Percentiles rank a stretch among this genome's conserved stretches.
These are phyloP conservation scores for Acacia acuminata DNA, from an alignment of 306 rosid genomes.

Conservation along the genomic window DNA sequence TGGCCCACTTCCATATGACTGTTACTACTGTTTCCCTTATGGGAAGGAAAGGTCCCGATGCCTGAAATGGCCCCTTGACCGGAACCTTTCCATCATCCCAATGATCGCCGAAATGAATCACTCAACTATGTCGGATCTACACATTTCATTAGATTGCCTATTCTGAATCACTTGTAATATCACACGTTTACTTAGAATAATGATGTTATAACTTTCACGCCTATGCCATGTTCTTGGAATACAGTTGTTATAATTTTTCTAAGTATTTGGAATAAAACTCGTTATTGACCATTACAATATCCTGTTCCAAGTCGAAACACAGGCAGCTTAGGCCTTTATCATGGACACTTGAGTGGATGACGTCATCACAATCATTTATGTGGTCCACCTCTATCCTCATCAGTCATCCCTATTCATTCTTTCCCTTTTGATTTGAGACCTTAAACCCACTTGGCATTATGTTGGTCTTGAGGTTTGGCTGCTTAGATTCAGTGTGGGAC, in stretches of 20 bases:
- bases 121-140: too few species aligned
- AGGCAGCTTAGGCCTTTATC: slow-evolving; percentile 15
- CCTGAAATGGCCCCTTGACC: not conserved
- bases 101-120: not conserved
- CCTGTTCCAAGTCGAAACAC: not conserved
- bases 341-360: slow-evolving; percentile 40
- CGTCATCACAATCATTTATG: slow-evolving; percentile 48
- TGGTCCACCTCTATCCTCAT: slow-evolving; percentile 33
- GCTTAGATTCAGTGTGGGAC: slow-evolving; percentile 27
- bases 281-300: not conserved
- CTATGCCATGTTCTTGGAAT: too few species aligned
- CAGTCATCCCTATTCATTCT: slow-evolving; percentile 17
- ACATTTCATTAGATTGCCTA: not conserved
- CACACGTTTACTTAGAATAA: not conserved
- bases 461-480: slow-evolving; percentile 26
- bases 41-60: not conserved
- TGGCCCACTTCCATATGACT: not conserved
- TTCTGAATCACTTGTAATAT: not conserved
- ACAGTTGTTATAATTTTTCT: not conserved
- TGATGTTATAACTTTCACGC: not conserved
- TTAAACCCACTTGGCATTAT: slow-evolving; percentile 34
- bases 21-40: not conserved
- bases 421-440: slow-evolving; percentile 36
- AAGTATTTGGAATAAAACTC: not conserved
- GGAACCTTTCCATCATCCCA: not conserved